Percentiles rank a stretch among this genome's conserved stretches.
These are phyloP conservation scores for Claviceps sp. DNA, from an alignment of 2,329 filamentous ascomycete genomes.

Conservation along the genomic window DNA sequence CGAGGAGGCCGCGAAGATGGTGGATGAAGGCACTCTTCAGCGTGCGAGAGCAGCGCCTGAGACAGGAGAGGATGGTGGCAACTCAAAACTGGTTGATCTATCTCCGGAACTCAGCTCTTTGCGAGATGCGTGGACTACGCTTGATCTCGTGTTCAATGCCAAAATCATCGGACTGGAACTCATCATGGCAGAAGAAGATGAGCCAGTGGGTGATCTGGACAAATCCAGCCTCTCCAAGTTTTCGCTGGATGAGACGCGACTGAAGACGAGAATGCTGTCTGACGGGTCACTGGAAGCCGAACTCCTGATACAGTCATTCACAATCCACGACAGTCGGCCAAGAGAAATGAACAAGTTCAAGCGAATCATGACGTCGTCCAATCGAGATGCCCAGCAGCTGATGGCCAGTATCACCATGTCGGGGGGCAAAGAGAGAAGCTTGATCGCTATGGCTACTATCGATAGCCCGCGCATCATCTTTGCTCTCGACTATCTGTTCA, in stretches of 20 bases:
- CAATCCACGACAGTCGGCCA: constrained; percentile 82
- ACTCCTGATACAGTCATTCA: constrained; percentile 85
- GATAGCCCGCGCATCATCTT: constrained; percentile 93
- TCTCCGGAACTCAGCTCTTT: constrained; percentile 57
- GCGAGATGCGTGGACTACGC: constrained; percentile 72
- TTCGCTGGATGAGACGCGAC: constrained; percentile 79
- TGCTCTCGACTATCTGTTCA: constrained; percentile 88
- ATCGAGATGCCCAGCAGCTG: constrained; percentile 90
- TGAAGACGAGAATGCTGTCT: constrained; percentile 87
- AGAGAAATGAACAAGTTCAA: constrained; percentile 89
- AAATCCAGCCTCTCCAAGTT: constrained; percentile 82
- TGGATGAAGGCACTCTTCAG: constrained; percentile 44
- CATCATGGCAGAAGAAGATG: constrained; percentile 59
- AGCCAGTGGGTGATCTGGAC: constrained; percentile 66
- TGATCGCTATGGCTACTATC: constrained; percentile 85
- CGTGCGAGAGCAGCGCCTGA: constrained; percentile 29
- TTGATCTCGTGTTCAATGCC: constrained; percentile 84
- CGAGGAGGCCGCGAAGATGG: constrained; percentile 60
- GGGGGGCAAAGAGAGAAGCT: constrained; percentile 62
- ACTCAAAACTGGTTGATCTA: constrained; percentile 38
- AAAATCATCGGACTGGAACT: constrained; percentile 81
- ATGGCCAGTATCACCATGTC: constrained; percentile 96
- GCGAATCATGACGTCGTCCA: constrained; percentile 95
- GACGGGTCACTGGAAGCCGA: constrained; percentile 89
- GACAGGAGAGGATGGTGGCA: constrained; percentile 17